Evolutionary conservation across 164 flowering plant genomes (phyloP).

Genomic region (Piper betle): DNA sequence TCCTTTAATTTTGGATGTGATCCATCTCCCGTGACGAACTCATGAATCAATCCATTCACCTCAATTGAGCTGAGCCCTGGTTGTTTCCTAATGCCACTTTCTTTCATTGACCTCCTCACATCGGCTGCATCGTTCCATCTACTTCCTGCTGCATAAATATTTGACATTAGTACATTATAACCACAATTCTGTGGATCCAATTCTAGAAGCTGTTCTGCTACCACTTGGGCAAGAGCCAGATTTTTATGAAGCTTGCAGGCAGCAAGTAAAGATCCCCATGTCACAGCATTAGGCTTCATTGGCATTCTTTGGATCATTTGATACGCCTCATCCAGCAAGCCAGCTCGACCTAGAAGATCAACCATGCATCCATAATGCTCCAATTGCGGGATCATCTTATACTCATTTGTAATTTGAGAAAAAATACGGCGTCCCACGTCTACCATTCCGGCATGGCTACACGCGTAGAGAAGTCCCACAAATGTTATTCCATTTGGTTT

Average conservation of each 20-base stretch:
- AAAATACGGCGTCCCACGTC: constrained; percentile 32
- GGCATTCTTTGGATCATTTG: constrained; percentile 37
- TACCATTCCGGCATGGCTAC: constrained; percentile 54
- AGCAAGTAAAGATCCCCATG: constrained; percentile 47
- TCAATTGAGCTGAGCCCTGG: constrained; percentile 39
- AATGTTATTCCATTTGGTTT: constrained; percentile 45
- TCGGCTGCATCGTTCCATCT: constrained; percentile 41
- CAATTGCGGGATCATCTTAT: constrained; percentile 27
- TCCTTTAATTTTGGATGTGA: constrained; percentile 18
- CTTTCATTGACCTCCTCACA: constrained; percentile 29
- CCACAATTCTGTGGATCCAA: constrained; percentile 36
- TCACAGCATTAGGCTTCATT: constrained; percentile 25
- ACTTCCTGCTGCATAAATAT: constrained; percentile 39
- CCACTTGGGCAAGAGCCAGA: constrained; percentile 26
- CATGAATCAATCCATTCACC: constrained; percentile 32
- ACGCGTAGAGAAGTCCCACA: constrained; percentile 36
- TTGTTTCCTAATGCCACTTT: constrained; percentile 25
- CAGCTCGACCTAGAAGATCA: constrained; percentile 55
- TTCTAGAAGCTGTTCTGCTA: constrained; percentile 25
- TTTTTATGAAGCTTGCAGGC: constrained; percentile 41
- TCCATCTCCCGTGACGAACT: constrained; percentile 29
- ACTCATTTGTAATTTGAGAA: constrained; percentile 20
- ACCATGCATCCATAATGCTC: constrained; percentile 64
- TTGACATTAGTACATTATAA: constrained; percentile 34
- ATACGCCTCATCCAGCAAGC: constrained; percentile 34